phyloP scores from a whole-genome alignment of 2,329 filamentous ascomycete species.

The Aureobasidium pullulans region DNA sequence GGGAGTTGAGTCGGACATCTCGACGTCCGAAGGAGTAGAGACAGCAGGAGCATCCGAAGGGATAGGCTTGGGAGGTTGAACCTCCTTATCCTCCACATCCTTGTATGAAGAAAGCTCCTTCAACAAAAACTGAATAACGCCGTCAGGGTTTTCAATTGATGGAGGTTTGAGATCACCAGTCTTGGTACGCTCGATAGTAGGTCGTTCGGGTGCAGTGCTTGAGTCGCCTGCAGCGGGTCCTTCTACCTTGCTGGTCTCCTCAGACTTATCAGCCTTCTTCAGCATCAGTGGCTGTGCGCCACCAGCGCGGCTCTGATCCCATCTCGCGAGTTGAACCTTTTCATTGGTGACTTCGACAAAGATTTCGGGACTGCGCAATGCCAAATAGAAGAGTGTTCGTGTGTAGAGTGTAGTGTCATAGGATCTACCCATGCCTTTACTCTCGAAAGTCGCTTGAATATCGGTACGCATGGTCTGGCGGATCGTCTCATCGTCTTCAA shows the following conservation, averaged over 20 bases:
- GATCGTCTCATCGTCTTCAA: conserved; percentile 87
- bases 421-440: conserved; percentile 35
- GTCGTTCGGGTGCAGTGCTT: conserved; percentile 40
- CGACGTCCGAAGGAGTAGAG: conserved; percentile 39
- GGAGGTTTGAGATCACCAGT: conserved; percentile 67
- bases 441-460: conserved; percentile 70
- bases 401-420: conserved; percentile 66
- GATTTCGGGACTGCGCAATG: conserved; percentile 71
- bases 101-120: conserved; percentile 87
- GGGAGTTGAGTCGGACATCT: conserved; percentile 36
- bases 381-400: conserved; percentile 69
- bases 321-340: conserved; percentile 66
- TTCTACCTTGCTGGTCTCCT: conserved; percentile 20
- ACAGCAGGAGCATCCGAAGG: conserved; percentile 27
- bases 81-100: conserved; percentile 81
- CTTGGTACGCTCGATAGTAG: conserved; percentile 44
- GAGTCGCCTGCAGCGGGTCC: conserved; percentile 23
- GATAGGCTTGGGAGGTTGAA: conserved; percentile 37
- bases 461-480: conserved; percentile 88
- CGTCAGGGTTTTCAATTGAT: conserved; percentile 84
- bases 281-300: conserved; percentile 47
- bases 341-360: conserved; percentile 88
- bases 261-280: conserved; percentile 38
- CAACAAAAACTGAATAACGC: conserved; percentile 88
- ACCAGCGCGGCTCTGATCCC: conserved; percentile 41